Base-by-base conservation (phyloP, 1,284 basidiomycete species). In the Fomitiporia mediterranea region DNA sequence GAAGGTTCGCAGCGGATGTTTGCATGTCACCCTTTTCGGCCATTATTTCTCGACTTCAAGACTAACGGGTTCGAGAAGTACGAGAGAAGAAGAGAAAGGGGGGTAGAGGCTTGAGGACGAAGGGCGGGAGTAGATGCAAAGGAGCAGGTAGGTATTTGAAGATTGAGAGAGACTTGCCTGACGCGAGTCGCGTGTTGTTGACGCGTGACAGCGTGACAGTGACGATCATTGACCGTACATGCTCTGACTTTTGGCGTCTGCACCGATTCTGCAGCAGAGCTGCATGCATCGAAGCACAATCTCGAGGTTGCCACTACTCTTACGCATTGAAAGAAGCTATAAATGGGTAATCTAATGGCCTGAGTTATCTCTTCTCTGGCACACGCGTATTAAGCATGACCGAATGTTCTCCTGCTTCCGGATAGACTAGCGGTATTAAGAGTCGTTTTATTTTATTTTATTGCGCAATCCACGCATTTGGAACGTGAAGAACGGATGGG, bases 21-120 rank as follows among this genome's bases (percentile, higher is more conserved):
- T 32, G n/a, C n/a, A n/a, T n/a, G n/a, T n/a, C n/a, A n/a, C n/a
- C 56, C 23, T 53, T 57, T 47, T 57, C 56, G 28, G 56, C 56
- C 55, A 56, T 56, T 0, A 23, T 46, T 6, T 23, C n/a, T n/a
- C n/a, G n/a, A n/a, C n/a, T n/a, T n/a, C n/a, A n/a, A n/a, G n/a
- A n/a, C n/a, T 17, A n/a, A 13, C 13, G 51, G 25, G 8, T 49
- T n/a, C 32, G 25, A 3, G 27, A 30, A 42, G 32, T 34, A 42
- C 23, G 19, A 34, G 49, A 15, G 34, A 11, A 4, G 19, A 23
- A 32, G 34, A 48, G 44, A 48, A 34, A 34, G 32, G 32, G 15
- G 2, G 25, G 6, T 15, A 28, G 44, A 9, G 23, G 43, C 21
- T 6, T 6, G 43, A 44, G 39, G 2, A 15, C n/a, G 23, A 28